phyloP scores from a whole-genome alignment of 768 basidiomycete genomes.

The Xanthoconium purpureum region DNA sequence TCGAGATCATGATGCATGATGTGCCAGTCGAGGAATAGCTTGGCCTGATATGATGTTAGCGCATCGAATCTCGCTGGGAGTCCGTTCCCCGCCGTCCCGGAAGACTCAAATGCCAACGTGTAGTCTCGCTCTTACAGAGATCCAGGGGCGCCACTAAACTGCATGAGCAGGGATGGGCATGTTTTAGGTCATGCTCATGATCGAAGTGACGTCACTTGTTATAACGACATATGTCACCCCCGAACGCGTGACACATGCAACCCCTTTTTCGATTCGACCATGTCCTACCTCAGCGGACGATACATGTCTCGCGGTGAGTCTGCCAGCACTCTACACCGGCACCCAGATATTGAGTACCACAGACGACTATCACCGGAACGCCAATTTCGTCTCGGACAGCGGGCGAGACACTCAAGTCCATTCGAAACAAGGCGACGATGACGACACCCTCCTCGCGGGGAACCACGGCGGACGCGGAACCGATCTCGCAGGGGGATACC shows the following conservation, averaged over 20 bases:
- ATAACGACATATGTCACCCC: background rate
- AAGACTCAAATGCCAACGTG: no score
- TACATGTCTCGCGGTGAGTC: slow-evolving; percentile 8
- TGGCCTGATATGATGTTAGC: background rate
- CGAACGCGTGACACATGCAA: no score
- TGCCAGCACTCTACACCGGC: background rate
- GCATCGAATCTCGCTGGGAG: background rate
- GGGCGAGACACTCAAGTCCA: background rate
- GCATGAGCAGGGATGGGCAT: no score
- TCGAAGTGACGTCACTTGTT: background rate
- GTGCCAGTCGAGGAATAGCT: no score
- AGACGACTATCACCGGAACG: slow-evolving; percentile 3
- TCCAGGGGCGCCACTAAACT: no score
- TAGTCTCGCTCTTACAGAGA: no score
- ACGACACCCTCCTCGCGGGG: background rate
- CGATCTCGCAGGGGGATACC: slow-evolving; percentile 2
- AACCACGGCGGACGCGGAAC: slow-evolving; percentile 1
- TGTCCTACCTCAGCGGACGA: slow-evolving; percentile 7
- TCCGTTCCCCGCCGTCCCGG: no score
- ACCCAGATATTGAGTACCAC: background rate
- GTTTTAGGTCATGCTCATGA: no score
- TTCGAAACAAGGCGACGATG: background rate
- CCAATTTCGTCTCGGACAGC: slow-evolving; percentile 6
- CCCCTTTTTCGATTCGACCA: background rate
- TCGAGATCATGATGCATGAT: no score